Evolutionary conservation across 768 basidiomycete species (phyloP), one percentile per base, ranked within the genome.

Genomic region (Phanerochaete carnosa): DNA sequence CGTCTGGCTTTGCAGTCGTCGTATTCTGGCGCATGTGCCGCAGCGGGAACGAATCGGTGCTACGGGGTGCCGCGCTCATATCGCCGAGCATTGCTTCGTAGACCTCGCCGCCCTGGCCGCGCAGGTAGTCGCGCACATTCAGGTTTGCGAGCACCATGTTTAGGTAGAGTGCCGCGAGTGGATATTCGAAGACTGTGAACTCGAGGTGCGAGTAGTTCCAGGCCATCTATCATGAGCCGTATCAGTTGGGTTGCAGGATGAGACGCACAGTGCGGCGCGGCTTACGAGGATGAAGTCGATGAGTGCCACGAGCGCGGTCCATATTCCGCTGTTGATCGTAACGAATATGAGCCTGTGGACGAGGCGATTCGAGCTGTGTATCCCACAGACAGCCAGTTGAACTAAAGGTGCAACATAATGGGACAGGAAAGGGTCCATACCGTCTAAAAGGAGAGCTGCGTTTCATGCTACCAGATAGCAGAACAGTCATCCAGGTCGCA

Each of bases 111-210:
- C n/a, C n/a, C n/a, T n/a, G n/a, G 55, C 63, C 6, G 47, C 16
- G 16, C 70, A 69, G 60, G 55, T 58, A 23, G 70, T 69, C 1
- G 68, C 67, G 16, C 62, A 70, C 13, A 71, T 70, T 52, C 25
- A 46, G 23, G 45, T 46, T 46, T 19, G 45, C 45, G 6, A 46
- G 45, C 6, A 46, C 19, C 6, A 25, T 19, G n/a, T 46, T 46
- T 7, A 46, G 19, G 19, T 46, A 46, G 23, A 46, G 45, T 7
- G 19, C 45, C 7, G 19, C 6, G 23, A 46, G 16, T 5, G 45
- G 45, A 25, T 46, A n/a, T 7, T 46, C 45, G 23, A 46, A 19
- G 6, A 19, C 23, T 8, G 19, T n/a, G 45, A 46, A 46, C 23
- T 7, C 6, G 23, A 7, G 19, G 19, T 25, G 6, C 7, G 16